Percentiles rank a stretch among this genome's conserved stretches.
Evolutionary conservation across 768 basidiomycete species (phyloP).

Genomic region (Dacryopinax primogenitus): DNA sequence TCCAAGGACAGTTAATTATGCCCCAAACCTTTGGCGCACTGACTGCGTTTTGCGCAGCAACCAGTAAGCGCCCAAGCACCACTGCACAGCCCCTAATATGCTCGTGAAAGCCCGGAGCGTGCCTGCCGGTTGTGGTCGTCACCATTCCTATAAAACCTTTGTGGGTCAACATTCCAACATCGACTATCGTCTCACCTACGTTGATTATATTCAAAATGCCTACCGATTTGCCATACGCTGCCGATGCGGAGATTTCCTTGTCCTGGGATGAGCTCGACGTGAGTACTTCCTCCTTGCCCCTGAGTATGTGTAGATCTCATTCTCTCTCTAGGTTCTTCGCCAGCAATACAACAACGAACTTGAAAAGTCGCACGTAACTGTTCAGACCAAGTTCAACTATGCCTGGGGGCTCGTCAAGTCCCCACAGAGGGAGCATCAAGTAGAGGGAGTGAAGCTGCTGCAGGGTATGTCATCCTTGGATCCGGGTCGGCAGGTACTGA

Average conservation of each 20-base stretch:
- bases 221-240: constrained; percentile 87
- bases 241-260: constrained; percentile 81
- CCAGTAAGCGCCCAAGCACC: neutral
- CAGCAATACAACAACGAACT: constrained; percentile 83
- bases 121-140: neutral
- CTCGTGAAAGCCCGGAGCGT: neutral
- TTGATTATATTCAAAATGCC: constrained; percentile 24
- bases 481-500: neutral
- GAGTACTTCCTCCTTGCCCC: no score
- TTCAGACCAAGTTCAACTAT: constrained; percentile 96
- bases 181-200: neutral
- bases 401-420: constrained; percentile 96
- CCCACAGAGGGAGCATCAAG: constrained; percentile 68
- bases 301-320: no score
- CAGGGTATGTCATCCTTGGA: constrained; percentile 50
- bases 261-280: constrained; percentile 86
- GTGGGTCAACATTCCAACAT: no score
- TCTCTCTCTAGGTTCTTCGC: constrained; percentile 61
- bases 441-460: constrained; percentile 78
- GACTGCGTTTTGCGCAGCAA: neutral
- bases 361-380: constrained; percentile 67
- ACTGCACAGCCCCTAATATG: neutral
- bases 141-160: no score
- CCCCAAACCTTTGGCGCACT: neutral
- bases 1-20: neutral